phyloP scores from a whole-genome alignment of 1,284 basidiomycete genomes.

The Porodaedalea pini region DNA sequence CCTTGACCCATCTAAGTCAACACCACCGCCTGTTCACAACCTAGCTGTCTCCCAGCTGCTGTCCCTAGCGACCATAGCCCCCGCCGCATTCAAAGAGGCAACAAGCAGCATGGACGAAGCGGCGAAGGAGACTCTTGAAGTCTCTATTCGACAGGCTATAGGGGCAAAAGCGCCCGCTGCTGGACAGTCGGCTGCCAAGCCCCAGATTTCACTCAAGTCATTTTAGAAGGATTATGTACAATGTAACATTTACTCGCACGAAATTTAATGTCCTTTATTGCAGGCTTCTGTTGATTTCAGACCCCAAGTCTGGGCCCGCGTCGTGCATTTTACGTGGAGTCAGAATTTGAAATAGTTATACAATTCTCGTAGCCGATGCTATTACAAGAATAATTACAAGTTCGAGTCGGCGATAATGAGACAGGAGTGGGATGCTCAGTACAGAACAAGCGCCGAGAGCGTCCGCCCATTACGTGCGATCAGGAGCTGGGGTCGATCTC shows the following conservation, averaged over 20 bases:
- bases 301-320: no score
- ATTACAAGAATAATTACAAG: no score
- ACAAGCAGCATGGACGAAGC: conserved; percentile 64
- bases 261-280: neutral
- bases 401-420: no score
- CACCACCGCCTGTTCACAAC: conserved; percentile 50
- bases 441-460: neutral
- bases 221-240: conserved; percentile 42
- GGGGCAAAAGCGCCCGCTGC: conserved; percentile 39
- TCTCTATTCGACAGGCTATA: conserved; percentile 74
- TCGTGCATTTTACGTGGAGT: no score
- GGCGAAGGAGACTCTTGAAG: conserved; percentile 67
- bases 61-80: conserved; percentile 69
- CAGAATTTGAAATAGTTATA: no score
- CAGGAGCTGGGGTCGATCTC: neutral
- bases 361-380: no score
- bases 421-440: neutral
- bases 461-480: neutral
- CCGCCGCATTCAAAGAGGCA: conserved; percentile 84
- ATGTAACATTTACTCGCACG: neutral
- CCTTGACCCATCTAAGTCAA: conserved; percentile 51
- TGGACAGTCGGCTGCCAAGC: conserved; percentile 46
- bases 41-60: conserved; percentile 76
- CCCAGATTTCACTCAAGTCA: conserved; percentile 76
- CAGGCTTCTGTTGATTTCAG: neutral